Base-by-base conservation (phyloP, 139 green algal species). In the Tetraselmis chui region DNA sequence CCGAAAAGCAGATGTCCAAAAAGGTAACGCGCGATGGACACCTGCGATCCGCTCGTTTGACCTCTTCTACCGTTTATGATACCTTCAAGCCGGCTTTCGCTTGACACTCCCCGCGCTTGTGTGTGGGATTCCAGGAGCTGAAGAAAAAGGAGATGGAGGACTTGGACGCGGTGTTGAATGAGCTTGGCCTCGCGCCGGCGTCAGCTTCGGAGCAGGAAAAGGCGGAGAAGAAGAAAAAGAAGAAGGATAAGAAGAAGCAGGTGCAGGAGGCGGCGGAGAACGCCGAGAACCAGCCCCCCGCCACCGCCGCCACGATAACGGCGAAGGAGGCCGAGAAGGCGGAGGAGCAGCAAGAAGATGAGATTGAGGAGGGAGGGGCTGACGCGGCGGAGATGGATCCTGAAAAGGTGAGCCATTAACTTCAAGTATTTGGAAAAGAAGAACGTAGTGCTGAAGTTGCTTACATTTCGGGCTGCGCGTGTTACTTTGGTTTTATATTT, bases 131-230 rank as follows among this genome's bases (percentile, higher is more conserved):
- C 28, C 85, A 92, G 89, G 89, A 93, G 80, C 59, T 91, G 59
- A 93, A 93, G 81, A 91, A 93, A 84, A 93, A 93, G 87, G 89
- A 93, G 83, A 87, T 93, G 80, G 86, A 93, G 31, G 89, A 92
- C 79, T 78, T 93, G 26, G 88, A 93, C 32, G 88, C 88, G 0
- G 83, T 92, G 59, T 88, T 93, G 76, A 83, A 84, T 1, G 85
- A 93, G 84, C 81, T 93, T 29, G 89, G 89, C 31, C 89, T 93
- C 27, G 77, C 29, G 23, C 67, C 81, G 2, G 81, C n/a, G 11
- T 25, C 45, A 18, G 45, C 5, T 5, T 25, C 11, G 5, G 45
- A 5, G 45, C 11, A 67, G 45, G 28, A 28, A 2, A 76, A 86
- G 78, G 67, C 29, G 58, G 87, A 59, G 22, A 84, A 88, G 78